These are phyloP conservation scores for Astragalus membranaceus DNA, from an alignment of 306 rosid genomes.

Conservation along the genomic window DNA sequence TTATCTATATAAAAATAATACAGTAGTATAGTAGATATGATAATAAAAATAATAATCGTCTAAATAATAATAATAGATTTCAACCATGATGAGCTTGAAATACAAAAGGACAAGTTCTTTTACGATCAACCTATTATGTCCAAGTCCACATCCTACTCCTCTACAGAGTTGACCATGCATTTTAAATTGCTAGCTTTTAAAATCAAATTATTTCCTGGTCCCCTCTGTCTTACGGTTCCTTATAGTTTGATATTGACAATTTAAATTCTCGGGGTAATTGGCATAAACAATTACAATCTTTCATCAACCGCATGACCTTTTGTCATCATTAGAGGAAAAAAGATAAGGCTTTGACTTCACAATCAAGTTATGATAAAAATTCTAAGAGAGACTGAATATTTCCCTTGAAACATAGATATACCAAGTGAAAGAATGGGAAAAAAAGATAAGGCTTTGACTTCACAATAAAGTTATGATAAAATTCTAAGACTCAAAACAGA, in stretches of 20 bases:
- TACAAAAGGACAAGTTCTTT: background rate
- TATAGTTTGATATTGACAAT: background rate
- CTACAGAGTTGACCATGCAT: background rate
- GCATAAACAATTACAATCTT: background rate
- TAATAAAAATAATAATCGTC: too few relatives aligned
- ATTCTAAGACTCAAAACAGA: background rate
- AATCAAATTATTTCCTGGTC: background rate
- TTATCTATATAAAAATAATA: background rate
- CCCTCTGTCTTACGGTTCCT: background rate
- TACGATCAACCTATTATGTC: background rate
- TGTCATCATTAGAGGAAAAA: background rate
- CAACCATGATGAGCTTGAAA: background rate
- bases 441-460: slow-evolving; percentile 5
- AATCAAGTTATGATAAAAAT: background rate
- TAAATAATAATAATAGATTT: background rate
- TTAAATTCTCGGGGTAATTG: background rate
- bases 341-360: slow-evolving; percentile 8
- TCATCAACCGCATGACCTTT: background rate
- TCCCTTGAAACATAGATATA: too few relatives aligned
- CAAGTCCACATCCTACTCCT: too few relatives aligned
- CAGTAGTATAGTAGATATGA: too few relatives aligned
- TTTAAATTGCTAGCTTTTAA: background rate
- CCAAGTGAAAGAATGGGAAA: too few relatives aligned
- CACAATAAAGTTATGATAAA: background rate
- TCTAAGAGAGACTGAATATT: too few relatives aligned